phyloP scores from a whole-genome alignment of 2,329 filamentous ascomycete species.

The Aureobasidium zeae region DNA sequence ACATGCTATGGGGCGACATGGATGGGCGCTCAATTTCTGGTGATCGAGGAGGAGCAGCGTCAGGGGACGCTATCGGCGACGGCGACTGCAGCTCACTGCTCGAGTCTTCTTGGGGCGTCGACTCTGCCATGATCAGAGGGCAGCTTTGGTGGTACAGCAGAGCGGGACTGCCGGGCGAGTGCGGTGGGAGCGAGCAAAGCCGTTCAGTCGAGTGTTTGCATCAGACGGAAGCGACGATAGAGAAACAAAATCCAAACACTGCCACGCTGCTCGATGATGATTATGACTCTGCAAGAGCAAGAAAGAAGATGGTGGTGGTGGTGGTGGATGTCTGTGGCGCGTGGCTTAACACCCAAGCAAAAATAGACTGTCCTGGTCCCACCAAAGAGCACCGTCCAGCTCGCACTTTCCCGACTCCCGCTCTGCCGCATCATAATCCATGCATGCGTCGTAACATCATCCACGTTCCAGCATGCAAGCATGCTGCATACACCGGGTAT shows the following conservation, averaged over 20 bases:
- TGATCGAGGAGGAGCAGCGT: not conserved
- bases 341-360: conserved; percentile 3
- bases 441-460: too few species aligned
- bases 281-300: not conserved
- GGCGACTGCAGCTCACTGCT: conserved; percentile 13
- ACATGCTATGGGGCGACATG: conserved; percentile 49
- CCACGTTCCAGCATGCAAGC: too few species aligned
- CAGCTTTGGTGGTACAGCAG: not conserved
- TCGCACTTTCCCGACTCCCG: not conserved
- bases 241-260: too few species aligned
- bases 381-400: not conserved
- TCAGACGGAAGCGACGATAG: not conserved
- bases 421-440: not conserved
- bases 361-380: not conserved
- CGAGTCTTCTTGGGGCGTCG: conserved; percentile 8
- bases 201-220: not conserved
- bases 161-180: not conserved
- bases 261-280: too few species aligned
- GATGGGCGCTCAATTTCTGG: not conserved
- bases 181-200: conserved; percentile 1
- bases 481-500: too few species aligned
- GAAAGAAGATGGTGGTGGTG: not conserved
- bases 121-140: conserved; percentile 3
- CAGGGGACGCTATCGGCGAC: conserved; percentile 2
- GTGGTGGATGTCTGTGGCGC: not conserved